Base-by-base conservation (phyloP, 2,329 filamentous ascomycete genomes). In the Dactylellina cionopaga region DNA sequence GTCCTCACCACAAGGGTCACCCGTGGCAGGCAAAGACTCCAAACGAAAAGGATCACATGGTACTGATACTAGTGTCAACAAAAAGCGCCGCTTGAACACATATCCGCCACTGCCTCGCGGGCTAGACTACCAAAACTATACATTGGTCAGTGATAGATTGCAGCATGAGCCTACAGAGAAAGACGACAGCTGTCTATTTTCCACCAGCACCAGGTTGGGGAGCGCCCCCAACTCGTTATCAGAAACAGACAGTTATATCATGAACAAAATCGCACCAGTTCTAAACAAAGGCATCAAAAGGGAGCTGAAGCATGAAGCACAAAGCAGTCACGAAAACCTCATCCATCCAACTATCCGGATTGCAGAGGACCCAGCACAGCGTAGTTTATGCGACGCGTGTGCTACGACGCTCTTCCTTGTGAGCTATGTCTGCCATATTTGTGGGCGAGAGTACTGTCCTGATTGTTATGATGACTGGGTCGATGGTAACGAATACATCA, bases 371-470 rank as follows among this genome's bases (percentile, higher is more conserved):
- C 58, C 64, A 25, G 52, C 59, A 17, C 69, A 75, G 24, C 51
- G 74, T 11, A 65, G 65, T 31, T 54, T 75, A 17, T 78, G 77
- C 39, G 77, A 78, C 46, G 59, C 72, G 6, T 78, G 77, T 19
- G 68, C 74, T 24, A 76, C 77, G 2, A 75, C 74, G 1, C 72
- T 77, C 17, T 77, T 76, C 43, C 70, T 78, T 29, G 74, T 75
- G 15, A 65, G 69, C 41, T 78, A 77, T 27, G 58, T 78, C 19
- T 78, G 77, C 51, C 75, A 76, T 10, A 66, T 76, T 33, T 78
- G 77, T n/a, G 77, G 77, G 7, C 62, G 54, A n/a, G 77, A 78
- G 69, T 74, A 75, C 17, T 78, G 77, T 59, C 66, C 77, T 2
- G 64, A 71, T 29, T 78, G 77, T 25, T 78, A 75, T 60, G 74